These are phyloP conservation scores for Russula olivacea DNA, from an alignment of 768 basidiomycete genomes.

Conservation along the genomic window DNA sequence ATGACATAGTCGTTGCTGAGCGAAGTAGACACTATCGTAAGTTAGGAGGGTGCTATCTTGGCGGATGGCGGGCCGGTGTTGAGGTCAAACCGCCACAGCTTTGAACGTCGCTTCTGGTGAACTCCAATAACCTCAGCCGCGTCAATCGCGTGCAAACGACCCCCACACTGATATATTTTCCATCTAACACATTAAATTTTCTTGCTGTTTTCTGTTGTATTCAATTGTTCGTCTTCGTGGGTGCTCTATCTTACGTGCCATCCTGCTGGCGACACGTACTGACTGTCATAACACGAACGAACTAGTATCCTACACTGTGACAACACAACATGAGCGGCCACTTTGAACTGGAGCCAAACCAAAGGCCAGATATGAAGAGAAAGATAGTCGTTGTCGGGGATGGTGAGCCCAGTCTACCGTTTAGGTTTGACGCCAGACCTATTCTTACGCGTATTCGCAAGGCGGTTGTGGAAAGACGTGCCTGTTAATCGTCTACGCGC, in stretches of 20 bases:
- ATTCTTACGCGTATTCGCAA: slow-evolving; percentile 28
- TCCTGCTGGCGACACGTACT: neutral
- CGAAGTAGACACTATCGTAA: too few species aligned
- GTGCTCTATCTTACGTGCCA: neutral
- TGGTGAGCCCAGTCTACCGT: slow-evolving; percentile 43
- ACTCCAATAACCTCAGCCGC: neutral
- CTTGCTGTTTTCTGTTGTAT: slow-evolving; percentile 11
- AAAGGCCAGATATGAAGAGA: slow-evolving; percentile 71
- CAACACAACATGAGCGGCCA: slow-evolving; percentile 20
- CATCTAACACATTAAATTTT: slow-evolving; percentile 11
- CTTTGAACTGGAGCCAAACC: slow-evolving; percentile 13
- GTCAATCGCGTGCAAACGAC: slow-evolving; percentile 4
- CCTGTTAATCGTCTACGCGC: slow-evolving; percentile 92
- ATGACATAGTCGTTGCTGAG: slow-evolving; percentile 14
- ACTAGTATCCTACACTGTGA: slow-evolving; percentile 10
- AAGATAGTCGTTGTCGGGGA: slow-evolving; percentile 88
- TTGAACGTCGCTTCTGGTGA: neutral
- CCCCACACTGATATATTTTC: slow-evolving; percentile 13
- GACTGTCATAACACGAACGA: neutral
- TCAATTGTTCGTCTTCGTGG: slow-evolving; percentile 3
- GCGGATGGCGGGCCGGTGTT: slow-evolving; percentile 17
- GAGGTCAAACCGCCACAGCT: neutral
- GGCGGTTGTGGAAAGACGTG: slow-evolving; percentile 92
- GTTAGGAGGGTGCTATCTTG: neutral
- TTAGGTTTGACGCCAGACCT: slow-evolving; percentile 27